These are phyloP conservation scores for Wallacemonas sp. DNA, from an alignment of 208 protist genomes.

Conservation along the genomic window DNA sequence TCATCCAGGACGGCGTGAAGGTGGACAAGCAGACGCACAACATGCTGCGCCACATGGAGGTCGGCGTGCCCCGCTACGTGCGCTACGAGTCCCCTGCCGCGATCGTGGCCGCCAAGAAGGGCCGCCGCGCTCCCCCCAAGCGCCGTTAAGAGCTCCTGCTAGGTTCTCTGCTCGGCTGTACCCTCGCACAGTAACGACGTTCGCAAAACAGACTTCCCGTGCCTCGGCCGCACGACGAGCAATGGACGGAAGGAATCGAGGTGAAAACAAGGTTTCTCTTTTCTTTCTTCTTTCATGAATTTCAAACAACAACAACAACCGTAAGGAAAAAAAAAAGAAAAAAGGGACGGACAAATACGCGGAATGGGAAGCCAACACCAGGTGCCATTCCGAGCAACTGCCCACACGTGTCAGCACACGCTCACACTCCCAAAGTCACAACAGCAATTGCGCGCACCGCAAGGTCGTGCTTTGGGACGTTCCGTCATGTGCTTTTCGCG, in stretches of 20 bases:
- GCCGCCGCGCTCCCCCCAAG: conserved; percentile 10
- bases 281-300: not conserved
- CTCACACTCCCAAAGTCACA: not conserved
- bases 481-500: not conserved
- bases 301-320: conserved; percentile 7
- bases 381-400: too few species aligned
- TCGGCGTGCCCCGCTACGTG: conserved; percentile 81
- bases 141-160: not conserved
- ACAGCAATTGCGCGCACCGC: not conserved
- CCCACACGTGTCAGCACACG: too few species aligned
- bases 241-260: not conserved
- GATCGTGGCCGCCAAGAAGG: conserved; percentile 25
- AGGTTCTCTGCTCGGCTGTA: not conserved
- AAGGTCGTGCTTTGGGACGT: not conserved
- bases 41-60: conserved; percentile 88
- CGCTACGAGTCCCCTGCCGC: conserved; percentile 12
- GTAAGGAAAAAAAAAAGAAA: not conserved
- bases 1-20: conserved; percentile 82
- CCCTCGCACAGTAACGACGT: too few species aligned
- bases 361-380: too few species aligned
- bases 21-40: conserved; percentile 85
- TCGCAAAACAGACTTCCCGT: too few species aligned
- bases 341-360: not conserved
- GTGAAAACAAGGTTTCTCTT: conserved; percentile 1
- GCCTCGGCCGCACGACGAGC: too few species aligned